Conservation (phyloP, 2,329 filamentous ascomycete genomes). For the Penicillium sp. region DNA sequence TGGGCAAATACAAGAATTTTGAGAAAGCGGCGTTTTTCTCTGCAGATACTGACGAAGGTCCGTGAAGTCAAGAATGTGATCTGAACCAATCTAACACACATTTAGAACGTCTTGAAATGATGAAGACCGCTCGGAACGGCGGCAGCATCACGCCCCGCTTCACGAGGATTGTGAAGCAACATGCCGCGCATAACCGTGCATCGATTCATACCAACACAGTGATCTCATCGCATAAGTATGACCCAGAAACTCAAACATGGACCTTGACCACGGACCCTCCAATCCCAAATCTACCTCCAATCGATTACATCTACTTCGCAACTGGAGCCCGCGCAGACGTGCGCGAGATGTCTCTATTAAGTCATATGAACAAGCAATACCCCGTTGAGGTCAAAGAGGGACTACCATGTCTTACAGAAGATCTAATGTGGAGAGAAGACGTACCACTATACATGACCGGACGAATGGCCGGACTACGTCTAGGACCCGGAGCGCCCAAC, state of each 20-base stretch:
- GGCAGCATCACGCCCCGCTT: constrained; percentile 74
- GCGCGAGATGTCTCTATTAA: constrained; percentile 59
- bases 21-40: constrained; percentile 77
- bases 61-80: constrained; percentile 2
- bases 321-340: constrained; percentile 70
- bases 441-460: constrained; percentile 73
- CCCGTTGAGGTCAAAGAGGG: constrained; percentile 65
- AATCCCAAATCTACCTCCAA: constrained; percentile 48
- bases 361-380: constrained; percentile 58
- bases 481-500: constrained; percentile 73
- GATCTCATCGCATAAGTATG: constrained; percentile 55
- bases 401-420: constrained; percentile 71
- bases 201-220: constrained; percentile 59
- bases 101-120: constrained; percentile 64
- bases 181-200: constrained; percentile 54
- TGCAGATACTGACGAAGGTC: constrained; percentile 65
- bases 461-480: constrained; percentile 63
- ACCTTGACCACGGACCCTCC: constrained; percentile 55
- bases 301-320: constrained; percentile 74
- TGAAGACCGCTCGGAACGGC: constrained; percentile 66
- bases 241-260: constrained; percentile 51
- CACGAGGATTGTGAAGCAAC: constrained; percentile 64
- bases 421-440: constrained; percentile 72
- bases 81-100: background rate
- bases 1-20: constrained; percentile 77